Conservation (phyloP, 2,329 filamentous ascomycete species). For the Botryotinia narcissicola region DNA sequence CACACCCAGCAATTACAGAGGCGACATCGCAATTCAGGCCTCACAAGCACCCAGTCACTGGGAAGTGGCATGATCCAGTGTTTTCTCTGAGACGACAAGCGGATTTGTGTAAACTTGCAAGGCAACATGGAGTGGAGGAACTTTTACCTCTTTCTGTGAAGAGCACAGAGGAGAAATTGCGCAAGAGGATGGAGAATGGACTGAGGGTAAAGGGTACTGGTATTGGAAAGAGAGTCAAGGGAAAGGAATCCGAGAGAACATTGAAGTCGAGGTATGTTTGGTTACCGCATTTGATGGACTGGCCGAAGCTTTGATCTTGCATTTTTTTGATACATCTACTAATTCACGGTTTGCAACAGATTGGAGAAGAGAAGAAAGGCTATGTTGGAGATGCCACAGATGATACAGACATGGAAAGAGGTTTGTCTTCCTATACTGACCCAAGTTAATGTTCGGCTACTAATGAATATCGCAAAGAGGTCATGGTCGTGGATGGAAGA, state of each 20-base stretch:
- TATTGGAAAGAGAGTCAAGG: constrained; percentile 90
- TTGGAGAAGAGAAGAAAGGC: constrained; percentile 87
- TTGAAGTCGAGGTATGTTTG: constrained; percentile 66
- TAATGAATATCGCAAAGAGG: constrained; percentile 54
- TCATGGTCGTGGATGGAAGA: constrained; percentile 72
- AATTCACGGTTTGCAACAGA: constrained; percentile 43
- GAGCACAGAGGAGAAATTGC: constrained; percentile 67
- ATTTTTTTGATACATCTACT: constrained; percentile 20
- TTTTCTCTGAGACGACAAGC: constrained; percentile 86
- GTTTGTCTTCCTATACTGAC: constrained; percentile 48
- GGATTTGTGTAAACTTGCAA: constrained; percentile 83
- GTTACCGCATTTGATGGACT: constrained; percentile 30
- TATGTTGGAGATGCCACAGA: constrained; percentile 90
- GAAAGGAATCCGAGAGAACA: constrained; percentile 86
- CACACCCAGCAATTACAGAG: constrained; percentile 49
- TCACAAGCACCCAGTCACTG: constrained; percentile 73
- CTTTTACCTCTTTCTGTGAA: constrained; percentile 76
- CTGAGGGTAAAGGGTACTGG: constrained; percentile 88
- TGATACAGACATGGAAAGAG: constrained; percentile 92
- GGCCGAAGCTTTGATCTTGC: not conserved
- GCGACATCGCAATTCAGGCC: constrained; percentile 65
- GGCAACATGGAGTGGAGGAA: constrained; percentile 74
- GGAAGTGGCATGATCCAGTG: constrained; percentile 78
- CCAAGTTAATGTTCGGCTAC: constrained; percentile 25
- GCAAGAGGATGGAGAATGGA: constrained; percentile 73